Percentiles rank a stretch among this genome's conserved stretches.
phyloP scores from a whole-genome alignment of 1,284 basidiomycete genomes.

The Pholiota adiposa region DNA sequence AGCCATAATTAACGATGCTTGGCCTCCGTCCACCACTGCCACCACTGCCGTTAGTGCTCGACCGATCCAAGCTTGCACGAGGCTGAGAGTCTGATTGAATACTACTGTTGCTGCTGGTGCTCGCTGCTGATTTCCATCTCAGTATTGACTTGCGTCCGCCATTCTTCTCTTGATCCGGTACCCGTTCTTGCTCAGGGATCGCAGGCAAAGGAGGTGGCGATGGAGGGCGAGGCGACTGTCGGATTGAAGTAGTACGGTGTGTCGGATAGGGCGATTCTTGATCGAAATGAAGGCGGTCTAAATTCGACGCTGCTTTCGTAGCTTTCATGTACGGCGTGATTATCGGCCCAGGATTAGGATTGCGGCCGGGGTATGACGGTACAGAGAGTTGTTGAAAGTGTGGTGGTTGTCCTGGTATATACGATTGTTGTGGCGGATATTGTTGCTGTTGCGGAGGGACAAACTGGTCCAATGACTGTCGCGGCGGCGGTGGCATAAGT shows the following conservation, averaged over 20 bases:
- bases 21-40: conserved; percentile 30
- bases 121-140: conserved; percentile 55
- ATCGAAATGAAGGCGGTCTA: conserved; percentile 61
- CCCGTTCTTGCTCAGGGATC: conserved; percentile 18
- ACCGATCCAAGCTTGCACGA: conserved; percentile 35
- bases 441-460: conserved; percentile 26
- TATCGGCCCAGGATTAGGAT: conserved; percentile 34
- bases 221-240: conserved; percentile 30
- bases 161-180: conserved; percentile 35
- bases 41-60: conserved; percentile 18
- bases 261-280: conserved; percentile 69
- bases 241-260: conserved; percentile 33
- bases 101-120: conserved; percentile 19
- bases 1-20: conserved; percentile 38
- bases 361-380: conserved; percentile 25
- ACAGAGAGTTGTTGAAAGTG: conserved; percentile 27
- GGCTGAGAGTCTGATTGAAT: conserved; percentile 22
- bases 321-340: conserved; percentile 39
- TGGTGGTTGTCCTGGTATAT: conserved; percentile 21
- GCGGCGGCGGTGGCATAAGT: not conserved
- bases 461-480: conserved; percentile 2
- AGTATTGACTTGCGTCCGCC: conserved; percentile 70
- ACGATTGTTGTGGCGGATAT: conserved; percentile 6
- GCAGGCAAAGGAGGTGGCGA: conserved; percentile 33
- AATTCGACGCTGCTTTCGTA: conserved; percentile 29